Base-by-base conservation (phyloP, 2,329 filamentous ascomycete genomes). In the Tolypocladium ophioglossoides region DNA sequence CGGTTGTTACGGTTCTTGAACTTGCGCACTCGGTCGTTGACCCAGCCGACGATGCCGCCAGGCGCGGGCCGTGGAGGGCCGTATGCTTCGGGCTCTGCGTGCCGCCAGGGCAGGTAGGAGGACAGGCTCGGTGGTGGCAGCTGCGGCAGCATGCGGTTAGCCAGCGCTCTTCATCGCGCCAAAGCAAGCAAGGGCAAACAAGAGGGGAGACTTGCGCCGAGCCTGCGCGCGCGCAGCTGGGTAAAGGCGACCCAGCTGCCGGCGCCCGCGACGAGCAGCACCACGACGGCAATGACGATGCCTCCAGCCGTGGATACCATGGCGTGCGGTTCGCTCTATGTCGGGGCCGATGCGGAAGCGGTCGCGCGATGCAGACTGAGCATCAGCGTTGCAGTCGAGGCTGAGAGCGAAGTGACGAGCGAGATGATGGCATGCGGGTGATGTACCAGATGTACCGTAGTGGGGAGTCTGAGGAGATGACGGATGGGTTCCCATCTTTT, bases 31-130 rank as follows among this genome's bases (percentile, higher is more conserved):
- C 84, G 83, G 66, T 86, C 80, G 64, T 80, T 82, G 70, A 94
- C 66, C 87, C 88, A 94, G 66, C 85, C 86, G 56, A 80, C 68
- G 56, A 91, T 70, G 61, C 88, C 86, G 60, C 82, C 78, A 9
- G 80, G 64, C 58, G 83, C 70, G 61, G 84, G 66, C 68, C 78
- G 61, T 63, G 82, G 72, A 67, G 80, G 70, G 32, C 74, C 74
- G 65, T 77, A 78, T 4, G 74, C 65, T 37, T 69, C 67, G 18
- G 44, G 44, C 11, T 76, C 71, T 54, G 74, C 69, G 59, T 74
- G 72, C 58, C 74, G 71, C 77, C 91, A 92, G 52, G 88, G 89
- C 64, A 91, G 82, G 70, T 86, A 87, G 53, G 84, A 85, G 37
- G 74, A 73, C 55, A 86, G 71, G 12, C 80, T 78, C 2, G 88